A percentile compares a stretch with the other conserved stretches of the same genome.
Evolutionary conservation across 1,139 yeast species (phyloP).

Genomic region (Citeromyces siamensis): DNA sequence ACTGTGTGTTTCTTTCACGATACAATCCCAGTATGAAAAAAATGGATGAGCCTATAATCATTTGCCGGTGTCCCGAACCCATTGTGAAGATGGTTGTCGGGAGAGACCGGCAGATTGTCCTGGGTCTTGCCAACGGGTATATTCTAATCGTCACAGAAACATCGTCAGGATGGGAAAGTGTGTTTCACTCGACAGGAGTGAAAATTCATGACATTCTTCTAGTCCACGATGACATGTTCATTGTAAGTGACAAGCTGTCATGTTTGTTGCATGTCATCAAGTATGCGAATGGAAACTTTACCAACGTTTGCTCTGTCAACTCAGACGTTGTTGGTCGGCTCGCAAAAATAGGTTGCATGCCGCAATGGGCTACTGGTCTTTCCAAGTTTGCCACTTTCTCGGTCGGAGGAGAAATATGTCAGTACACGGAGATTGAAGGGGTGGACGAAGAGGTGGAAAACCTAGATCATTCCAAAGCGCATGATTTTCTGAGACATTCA

Average conservation of each 20-base stretch:
- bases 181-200: not conserved
- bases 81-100: not conserved
- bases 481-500: slow-evolving; percentile 2
- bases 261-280: not conserved
- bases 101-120: not conserved
- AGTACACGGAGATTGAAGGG: not conserved
- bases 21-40: not conserved
- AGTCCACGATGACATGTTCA: not conserved
- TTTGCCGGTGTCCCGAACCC: not conserved
- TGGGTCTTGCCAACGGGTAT: not conserved
- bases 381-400: slow-evolving; percentile 1
- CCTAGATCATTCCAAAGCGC: not conserved
- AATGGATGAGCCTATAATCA: not conserved
- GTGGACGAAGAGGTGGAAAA: not conserved
- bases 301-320: not conserved
- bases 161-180: not conserved
- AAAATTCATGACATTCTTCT: not conserved
- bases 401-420: not conserved
- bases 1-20: not conserved
- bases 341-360: not conserved
- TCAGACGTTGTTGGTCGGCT: not conserved
- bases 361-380: not conserved
- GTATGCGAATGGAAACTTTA: not conserved
- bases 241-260: slow-evolving; percentile 1
- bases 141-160: not conserved